Evolutionary conservation across 805 yeast genomes (phyloP), one percentile per base, ranked within the genome.

Genomic region (Kodamaea leandrae): DNA sequence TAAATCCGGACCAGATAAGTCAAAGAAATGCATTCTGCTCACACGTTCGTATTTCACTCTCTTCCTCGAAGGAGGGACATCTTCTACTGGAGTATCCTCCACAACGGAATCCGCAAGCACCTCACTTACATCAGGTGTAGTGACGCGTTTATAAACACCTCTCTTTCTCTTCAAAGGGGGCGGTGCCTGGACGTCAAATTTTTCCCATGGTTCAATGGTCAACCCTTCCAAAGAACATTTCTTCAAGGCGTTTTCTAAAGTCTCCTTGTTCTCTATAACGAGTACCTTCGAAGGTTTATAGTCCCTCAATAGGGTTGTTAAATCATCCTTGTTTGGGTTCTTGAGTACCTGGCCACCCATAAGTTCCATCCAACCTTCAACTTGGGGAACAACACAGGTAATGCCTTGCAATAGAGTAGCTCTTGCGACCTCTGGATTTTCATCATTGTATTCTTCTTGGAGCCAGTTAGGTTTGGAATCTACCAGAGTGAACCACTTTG

Each of bases 1-100:
- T 6, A 29, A 24, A 3, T 25, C 14, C n/a, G 32, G 17, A 16
- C 32, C 32, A 5, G 32, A 13, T 13, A 66, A 60, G 42, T 62
- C 64, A 38, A 67, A 64, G 39, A 67, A 67, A 34, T 64, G 64
- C 25, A 65, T 52, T 13, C 57, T 61, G 36, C 54, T 58, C 2
- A 62, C 66, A 29, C 57, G 55, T 41, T 64, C 63, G 26, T 61
- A 54, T 36, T 55, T 63, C 27, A 64, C 50, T 45, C 71, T 50
- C 39, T 34, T 34, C 21, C 39, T 20, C 7, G 30, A 34, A n/a
- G 37, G 41, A 20, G 12, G 19, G 17, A 16, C 6, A n/a, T 32
- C 36, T 14, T 13, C 32, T 19, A n/a, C 12, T n/a, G 16, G 32
- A 7, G 32, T 12, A 7, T 27, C 16, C 12, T 27, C 32, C 32